Base-by-base conservation (phyloP, 164 flowering plant genomes). In the Vitis amurensis region DNA sequence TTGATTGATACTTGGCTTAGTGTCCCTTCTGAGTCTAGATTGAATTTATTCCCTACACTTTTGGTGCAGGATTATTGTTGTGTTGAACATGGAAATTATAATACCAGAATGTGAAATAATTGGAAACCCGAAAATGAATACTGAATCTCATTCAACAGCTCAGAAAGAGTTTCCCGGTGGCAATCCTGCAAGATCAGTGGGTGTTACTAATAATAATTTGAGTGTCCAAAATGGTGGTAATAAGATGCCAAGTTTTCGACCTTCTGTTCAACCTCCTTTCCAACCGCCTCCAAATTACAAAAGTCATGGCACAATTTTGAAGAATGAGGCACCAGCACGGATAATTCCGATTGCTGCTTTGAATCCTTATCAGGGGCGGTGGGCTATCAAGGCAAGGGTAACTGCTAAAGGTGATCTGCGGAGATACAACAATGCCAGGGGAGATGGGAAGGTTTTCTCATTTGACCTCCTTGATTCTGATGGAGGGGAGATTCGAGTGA, bases 401-500 rank as follows among this genome's bases (percentile, higher is more conserved):
- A 96, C 98, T 68, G 93, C 97, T 23, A 96, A 96, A 76, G 98
- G 97, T 44, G 97, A 92, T 72, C 84, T 93, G 6, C 91, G 97
- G 1, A 89, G 96, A 17, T 96, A 93, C 78, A 96, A 93, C 75
- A 96, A 96, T 84, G 97, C 98, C 16, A 78, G 78, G 69, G 99
- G 99, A 72, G 99, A 96, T 82, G 99, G 99, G 57, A 96, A 96
- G 81, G 97, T 96, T 8, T 96, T 96, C 80, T 96, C 99, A 55
- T 96, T 96, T 77, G 98, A 96, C 64, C 96, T 96, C 53, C 96
- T 96, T 55, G 99, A 93, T 67, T 89, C 91, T 60, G 98, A 91
- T 77, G 97, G 96, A 63, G 98, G 99, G 11, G 99, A 96, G 79
- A 96, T 93, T 53, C 87, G 97, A n/a, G 97, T 78, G 9, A 96